phyloP scores from a whole-genome alignment of 2,329 filamentous ascomycete genomes.

The Elsinoe ampelina region DNA sequence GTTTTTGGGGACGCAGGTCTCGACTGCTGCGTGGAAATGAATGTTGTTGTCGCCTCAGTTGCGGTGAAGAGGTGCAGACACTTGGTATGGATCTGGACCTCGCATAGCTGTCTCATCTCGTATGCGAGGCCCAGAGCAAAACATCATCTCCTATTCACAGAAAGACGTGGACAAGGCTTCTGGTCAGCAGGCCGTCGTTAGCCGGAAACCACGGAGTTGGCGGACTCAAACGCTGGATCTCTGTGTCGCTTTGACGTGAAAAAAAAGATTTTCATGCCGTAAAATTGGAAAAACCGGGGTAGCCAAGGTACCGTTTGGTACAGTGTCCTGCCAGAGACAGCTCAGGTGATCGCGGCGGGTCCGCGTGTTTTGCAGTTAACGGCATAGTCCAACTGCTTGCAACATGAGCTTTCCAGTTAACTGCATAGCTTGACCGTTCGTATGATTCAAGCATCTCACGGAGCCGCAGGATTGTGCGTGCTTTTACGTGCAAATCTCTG shows the following conservation, averaged over 20 bases:
- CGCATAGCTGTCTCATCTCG: neutral
- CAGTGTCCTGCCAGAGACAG: too few species aligned
- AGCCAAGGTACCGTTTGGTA: neutral
- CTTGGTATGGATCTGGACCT: neutral
- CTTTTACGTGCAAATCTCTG: constrained; percentile 11
- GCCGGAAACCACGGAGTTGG: constrained; percentile 4
- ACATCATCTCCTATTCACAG: neutral
- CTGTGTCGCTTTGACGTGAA: too few species aligned
- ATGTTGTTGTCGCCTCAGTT: neutral
- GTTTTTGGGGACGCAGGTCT: too few species aligned
- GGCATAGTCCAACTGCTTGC: constrained; percentile 2
- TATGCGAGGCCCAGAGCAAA: neutral
- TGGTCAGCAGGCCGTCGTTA: neutral
- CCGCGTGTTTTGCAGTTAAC: constrained; percentile 5
- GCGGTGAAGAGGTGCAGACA: neutral
- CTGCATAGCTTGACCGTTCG: constrained; percentile 11
- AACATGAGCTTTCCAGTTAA: constrained; percentile 14
- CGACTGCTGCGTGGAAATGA: neutral
- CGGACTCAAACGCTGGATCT: too few species aligned
- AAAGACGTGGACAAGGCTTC: neutral
- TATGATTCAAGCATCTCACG: neutral
- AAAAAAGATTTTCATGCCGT: constrained; percentile 8
- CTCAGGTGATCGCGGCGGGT: neutral
- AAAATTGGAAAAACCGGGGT: constrained; percentile 6
- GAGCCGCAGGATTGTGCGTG: constrained; percentile 3